These are phyloP conservation scores for Ceratobasidium sp. DNA, from an alignment of 1,284 basidiomycete species.

Conservation along the genomic window DNA sequence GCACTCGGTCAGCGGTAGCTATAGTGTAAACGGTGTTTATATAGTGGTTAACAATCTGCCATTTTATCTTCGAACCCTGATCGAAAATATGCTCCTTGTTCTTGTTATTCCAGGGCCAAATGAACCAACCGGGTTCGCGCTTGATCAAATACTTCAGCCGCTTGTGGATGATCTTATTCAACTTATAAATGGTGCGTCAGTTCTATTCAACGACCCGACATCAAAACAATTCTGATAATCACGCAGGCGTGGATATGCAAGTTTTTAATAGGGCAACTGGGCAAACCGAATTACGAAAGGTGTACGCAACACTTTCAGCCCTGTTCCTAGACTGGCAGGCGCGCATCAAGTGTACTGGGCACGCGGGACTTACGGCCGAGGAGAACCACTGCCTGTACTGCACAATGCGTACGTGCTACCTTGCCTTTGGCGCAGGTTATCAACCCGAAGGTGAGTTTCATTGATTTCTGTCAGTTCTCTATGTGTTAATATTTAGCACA, in stretches of 20 bases:
- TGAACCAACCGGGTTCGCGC: not conserved
- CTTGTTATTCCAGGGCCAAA: not conserved
- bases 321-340: not conserved
- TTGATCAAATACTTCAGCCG: constrained; percentile 6
- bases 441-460: not conserved
- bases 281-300: not conserved
- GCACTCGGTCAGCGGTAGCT: too few species aligned
- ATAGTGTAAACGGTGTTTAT: too few species aligned
- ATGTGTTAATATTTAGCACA: not conserved
- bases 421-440: constrained; percentile 7
- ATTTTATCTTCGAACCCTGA: constrained; percentile 6
- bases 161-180: constrained; percentile 16
- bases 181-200: constrained; percentile 11
- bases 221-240: too few species aligned
- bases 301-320: not conserved
- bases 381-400: constrained; percentile 31
- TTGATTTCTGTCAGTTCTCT: not conserved
- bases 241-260: not conserved
- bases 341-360: constrained; percentile 15
- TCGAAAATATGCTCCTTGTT: constrained; percentile 6
- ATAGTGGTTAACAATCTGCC: constrained; percentile 15
- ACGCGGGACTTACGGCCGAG: not conserved
- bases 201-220: too few species aligned
- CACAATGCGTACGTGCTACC: not conserved
- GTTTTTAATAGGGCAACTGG: not conserved